A percentile compares a stretch with the other conserved stretches of the same genome.
phyloP scores from a whole-genome alignment of 164 flowering plant genomes.

The Aristolochia contorta region DNA sequence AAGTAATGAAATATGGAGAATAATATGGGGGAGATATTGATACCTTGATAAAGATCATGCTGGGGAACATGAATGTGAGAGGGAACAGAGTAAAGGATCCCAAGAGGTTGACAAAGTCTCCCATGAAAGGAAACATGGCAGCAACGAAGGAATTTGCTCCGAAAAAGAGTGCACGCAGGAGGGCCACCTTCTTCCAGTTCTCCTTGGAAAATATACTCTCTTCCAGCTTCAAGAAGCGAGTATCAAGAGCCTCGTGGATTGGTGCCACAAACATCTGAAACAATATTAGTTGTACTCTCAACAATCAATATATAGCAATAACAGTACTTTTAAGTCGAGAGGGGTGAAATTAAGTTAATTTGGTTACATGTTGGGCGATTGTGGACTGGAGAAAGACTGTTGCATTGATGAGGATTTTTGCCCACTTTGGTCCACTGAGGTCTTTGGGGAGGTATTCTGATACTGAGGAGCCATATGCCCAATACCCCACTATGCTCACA shows the following conservation, averaged over 20 bases:
- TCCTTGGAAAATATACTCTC: constrained; percentile 19
- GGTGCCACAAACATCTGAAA: constrained; percentile 40
- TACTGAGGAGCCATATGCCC: constrained; percentile 49
- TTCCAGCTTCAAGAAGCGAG: constrained; percentile 30
- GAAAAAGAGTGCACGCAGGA: constrained; percentile 27
- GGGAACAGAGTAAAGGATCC: constrained; percentile 41
- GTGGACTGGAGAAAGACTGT: constrained; percentile 37
- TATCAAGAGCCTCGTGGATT: constrained; percentile 47
- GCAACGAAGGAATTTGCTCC: constrained; percentile 29
- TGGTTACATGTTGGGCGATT: constrained; percentile 42
- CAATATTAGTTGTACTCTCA: not conserved
- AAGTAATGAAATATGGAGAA: too few relatives aligned
- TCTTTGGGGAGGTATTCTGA: constrained; percentile 42
- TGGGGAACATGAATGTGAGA: constrained; percentile 48
- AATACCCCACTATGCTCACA: constrained; percentile 45
- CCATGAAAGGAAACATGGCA: constrained; percentile 50
- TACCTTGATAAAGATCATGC: constrained; percentile 51
- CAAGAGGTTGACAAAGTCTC: constrained; percentile 45
- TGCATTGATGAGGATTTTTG: constrained; percentile 30
- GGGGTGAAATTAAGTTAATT: too few relatives aligned
- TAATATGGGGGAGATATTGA: too few relatives aligned
- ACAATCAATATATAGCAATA: not conserved
- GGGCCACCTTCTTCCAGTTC: constrained; percentile 23
- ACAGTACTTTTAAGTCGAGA: too few relatives aligned
- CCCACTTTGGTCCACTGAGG: constrained; percentile 45